Evolutionary conservation across 2,329 filamentous ascomycete genomes (phyloP).

Genomic region (Lasiodiplodia sp.): DNA sequence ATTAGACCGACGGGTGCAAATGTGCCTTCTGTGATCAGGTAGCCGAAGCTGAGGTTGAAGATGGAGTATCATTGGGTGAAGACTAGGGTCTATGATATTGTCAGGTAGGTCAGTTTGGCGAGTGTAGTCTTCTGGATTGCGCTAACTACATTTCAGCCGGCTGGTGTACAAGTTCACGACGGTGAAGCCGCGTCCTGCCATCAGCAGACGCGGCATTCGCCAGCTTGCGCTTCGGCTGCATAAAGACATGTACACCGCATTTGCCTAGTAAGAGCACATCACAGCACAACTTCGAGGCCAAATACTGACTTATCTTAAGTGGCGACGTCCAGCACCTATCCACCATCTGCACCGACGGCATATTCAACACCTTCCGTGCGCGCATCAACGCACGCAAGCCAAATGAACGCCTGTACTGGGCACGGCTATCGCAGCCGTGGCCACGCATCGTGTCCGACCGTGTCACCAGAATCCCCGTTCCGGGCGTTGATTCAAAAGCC

Average conservation of each 20-base stretch:
- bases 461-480: slow-evolving; percentile 55
- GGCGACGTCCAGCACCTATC: slow-evolving; percentile 17
- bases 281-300: not conserved
- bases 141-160: slow-evolving; percentile 19
- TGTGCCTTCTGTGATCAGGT: slow-evolving; percentile 38
- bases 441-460: slow-evolving; percentile 65
- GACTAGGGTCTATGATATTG: slow-evolving; percentile 32
- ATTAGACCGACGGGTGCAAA: slow-evolving; percentile 43
- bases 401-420: slow-evolving; percentile 57
- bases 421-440: slow-evolving; percentile 38
- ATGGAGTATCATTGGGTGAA: slow-evolving; percentile 40
- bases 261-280: slow-evolving; percentile 54
- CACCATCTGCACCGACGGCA: slow-evolving; percentile 60
- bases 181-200: slow-evolving; percentile 45
- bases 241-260: slow-evolving; percentile 65
- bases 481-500: slow-evolving; percentile 33
- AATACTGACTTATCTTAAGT: slow-evolving; percentile 5
- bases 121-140: slow-evolving; percentile 21
- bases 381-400: slow-evolving; percentile 62
- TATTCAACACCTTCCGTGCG: slow-evolving; percentile 60
- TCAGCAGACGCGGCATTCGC: slow-evolving; percentile 47
- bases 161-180: slow-evolving; percentile 32
- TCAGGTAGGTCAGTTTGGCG: slow-evolving; percentile 33
- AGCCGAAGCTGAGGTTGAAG: slow-evolving; percentile 35
- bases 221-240: slow-evolving; percentile 67